Evolutionary conservation across 768 basidiomycete genomes (phyloP), one percentile per base, ranked within the genome.

Genomic region (Mycena capillaripes): DNA sequence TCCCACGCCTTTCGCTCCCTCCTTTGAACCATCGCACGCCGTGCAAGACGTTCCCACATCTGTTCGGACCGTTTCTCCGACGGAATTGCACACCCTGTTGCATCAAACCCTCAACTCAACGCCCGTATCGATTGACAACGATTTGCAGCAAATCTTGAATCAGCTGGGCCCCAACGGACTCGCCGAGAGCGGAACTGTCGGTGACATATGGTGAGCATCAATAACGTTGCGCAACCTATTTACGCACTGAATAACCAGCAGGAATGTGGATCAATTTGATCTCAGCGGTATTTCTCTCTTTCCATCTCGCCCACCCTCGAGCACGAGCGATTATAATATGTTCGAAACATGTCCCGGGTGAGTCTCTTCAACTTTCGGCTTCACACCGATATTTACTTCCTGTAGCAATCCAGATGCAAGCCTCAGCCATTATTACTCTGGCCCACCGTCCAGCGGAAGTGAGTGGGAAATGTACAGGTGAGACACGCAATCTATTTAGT

Each of bases 301-400:
- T 40, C 61, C 61, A 23, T 62, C 61, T 44, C 61, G 61, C 61
- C 61, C 61, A 50, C 46, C 61, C 36, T 62, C 61, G 46, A 62
- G 61, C 40, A 44, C 61, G 42, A 62, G 61, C 44, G 46, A 62
- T 44, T 62, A 46, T 50, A 62, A 23, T 19, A 44, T 62, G 44
- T 62, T 59, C 40, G 57, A 59, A 34, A 55, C 53, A 55, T 30
- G 17, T 55, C 7, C 53, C 53, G 17, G 53, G 53, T 19, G 23
- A 42, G 57, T 59, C 8, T 38, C 34, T 36, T 36, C 34, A 59
- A n/a, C 14, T 59, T 42, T n/a, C 19, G 36, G n/a, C 34, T 42
- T 59, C 11, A 59, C 57, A 5, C 11, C n/a, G 23, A 59, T 59
- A 38, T 42, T 59, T 40, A 59, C 36, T 59, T 7, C 40, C 11